Evolutionary conservation across 2,329 filamentous ascomycete genomes (phyloP).

Genomic region (Aspergillus niger): DNA sequence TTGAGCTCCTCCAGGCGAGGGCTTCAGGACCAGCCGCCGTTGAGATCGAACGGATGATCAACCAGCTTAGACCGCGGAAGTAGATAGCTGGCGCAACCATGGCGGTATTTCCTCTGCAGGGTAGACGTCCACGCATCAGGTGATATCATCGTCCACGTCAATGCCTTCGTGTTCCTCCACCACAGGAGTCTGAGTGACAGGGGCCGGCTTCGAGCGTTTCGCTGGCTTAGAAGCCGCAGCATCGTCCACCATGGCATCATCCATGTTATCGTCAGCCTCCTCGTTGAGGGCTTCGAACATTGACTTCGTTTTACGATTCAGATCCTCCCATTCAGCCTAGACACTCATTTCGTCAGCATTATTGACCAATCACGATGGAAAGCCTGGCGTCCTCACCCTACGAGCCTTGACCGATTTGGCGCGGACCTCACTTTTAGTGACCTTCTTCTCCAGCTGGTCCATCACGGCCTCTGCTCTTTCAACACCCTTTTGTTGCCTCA

Average conservation of each 20-base stretch:
- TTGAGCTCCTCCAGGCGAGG: slow-evolving; percentile 71
- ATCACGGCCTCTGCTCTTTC: slow-evolving; percentile 58
- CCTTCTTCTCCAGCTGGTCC: slow-evolving; percentile 59
- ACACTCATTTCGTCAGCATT: slow-evolving; percentile 20
- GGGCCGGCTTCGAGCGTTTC: slow-evolving; percentile 20
- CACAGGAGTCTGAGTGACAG: slow-evolving; percentile 20
- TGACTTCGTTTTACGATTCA: slow-evolving; percentile 36
- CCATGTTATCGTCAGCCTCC: slow-evolving; percentile 43
- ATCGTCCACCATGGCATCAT: slow-evolving; percentile 37
- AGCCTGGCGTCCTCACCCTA: slow-evolving; percentile 35
- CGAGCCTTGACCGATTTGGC: slow-evolving; percentile 53
- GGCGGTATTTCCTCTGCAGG: slow-evolving; percentile 15
- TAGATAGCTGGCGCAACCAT: slow-evolving; percentile 28
- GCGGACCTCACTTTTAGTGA: slow-evolving; percentile 53
- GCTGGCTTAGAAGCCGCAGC: slow-evolving; percentile 25
- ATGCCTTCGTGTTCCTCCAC: slow-evolving; percentile 30
- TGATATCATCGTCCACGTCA: slow-evolving; percentile 48
- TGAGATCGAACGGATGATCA: slow-evolving; percentile 81
- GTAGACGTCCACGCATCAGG: slow-evolving; percentile 32
- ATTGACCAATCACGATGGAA: not conserved
- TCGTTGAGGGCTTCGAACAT: slow-evolving; percentile 46
- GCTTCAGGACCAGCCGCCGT: slow-evolving; percentile 69
- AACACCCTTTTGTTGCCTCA: slow-evolving; percentile 57
- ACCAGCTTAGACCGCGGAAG: slow-evolving; percentile 52
- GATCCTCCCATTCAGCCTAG: slow-evolving; percentile 46